Evolutionary conservation across 495 filamentous ascomycete genomes (phyloP).

Genomic region (Apodospora peruviana): DNA sequence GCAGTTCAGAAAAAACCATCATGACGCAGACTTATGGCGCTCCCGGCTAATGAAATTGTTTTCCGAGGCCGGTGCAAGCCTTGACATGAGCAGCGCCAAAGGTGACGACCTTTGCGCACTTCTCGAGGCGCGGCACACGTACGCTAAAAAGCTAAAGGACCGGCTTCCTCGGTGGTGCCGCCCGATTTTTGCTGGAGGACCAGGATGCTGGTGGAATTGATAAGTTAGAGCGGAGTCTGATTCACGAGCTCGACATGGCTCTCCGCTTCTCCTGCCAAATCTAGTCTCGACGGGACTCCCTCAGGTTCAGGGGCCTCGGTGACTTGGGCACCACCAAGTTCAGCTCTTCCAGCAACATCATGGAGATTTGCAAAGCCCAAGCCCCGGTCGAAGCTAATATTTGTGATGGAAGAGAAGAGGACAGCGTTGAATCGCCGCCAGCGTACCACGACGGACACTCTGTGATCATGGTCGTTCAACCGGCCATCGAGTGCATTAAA

Average conservation of each 20-base stretch:
- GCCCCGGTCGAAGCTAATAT: not conserved
- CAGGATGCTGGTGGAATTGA: conserved; percentile 10
- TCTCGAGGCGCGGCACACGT: conserved; percentile 4
- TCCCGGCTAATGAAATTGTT: conserved; percentile 6
- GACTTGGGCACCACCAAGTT: not conserved
- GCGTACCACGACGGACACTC: conserved; percentile 5
- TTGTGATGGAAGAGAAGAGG: not conserved
- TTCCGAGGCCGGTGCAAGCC: conserved; percentile 6
- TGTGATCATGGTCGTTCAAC: conserved; percentile 10
- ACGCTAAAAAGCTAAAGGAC: conserved; percentile 12
- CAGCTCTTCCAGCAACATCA: not conserved
- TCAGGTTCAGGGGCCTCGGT: not conserved
- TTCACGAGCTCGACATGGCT: conserved; percentile 6
- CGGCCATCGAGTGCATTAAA: not conserved
- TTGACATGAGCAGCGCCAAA: not conserved
- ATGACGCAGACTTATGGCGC: conserved; percentile 5
- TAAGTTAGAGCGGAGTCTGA: conserved; percentile 5
- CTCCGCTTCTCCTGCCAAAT: conserved; percentile 17
- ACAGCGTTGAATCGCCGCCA: not conserved
- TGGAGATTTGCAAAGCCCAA: conserved; percentile 10
- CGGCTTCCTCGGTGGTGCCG: conserved; percentile 13
- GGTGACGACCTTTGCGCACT: not conserved
- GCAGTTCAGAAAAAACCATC: conserved; percentile 5
- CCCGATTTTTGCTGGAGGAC: conserved; percentile 11
- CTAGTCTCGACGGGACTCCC: conserved; percentile 8